Conservation (phyloP, 2,329 filamentous ascomycete genomes). For the Fusarium protoensiforme region DNA sequence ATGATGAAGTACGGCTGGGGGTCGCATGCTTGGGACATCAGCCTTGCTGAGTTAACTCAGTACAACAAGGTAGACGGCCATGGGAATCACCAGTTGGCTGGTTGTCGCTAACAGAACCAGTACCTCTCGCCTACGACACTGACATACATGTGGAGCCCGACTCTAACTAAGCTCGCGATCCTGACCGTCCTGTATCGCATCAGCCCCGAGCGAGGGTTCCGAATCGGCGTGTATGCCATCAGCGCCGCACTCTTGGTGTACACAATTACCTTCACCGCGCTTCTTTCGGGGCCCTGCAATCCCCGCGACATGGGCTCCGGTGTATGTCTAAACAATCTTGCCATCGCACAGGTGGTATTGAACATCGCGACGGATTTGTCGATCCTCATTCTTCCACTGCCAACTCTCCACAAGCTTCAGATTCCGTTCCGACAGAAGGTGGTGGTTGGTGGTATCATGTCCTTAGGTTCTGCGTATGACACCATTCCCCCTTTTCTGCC, state of each 20-base stretch:
- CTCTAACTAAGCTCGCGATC: slow-evolving; percentile 17
- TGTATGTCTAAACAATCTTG: slow-evolving; percentile 13
- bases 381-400: slow-evolving; percentile 9
- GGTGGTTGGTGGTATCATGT: slow-evolving; percentile 1
- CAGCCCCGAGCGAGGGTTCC: background rate
- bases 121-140: slow-evolving; percentile 11
- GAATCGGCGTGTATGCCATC: background rate
- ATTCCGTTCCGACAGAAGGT: slow-evolving; percentile 12
- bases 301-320: slow-evolving; percentile 1
- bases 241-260: background rate
- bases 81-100: too few species aligned
- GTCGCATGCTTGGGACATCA: slow-evolving; percentile 17
- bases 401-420: background rate
- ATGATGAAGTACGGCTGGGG: slow-evolving; percentile 22
- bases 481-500: background rate
- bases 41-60: background rate
- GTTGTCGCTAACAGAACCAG: background rate
- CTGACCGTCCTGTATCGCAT: slow-evolving; percentile 8
- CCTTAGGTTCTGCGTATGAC: slow-evolving; percentile 15
- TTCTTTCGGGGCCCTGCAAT: slow-evolving; percentile 11
- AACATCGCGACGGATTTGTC: slow-evolving; percentile 14
- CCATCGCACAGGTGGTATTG: slow-evolving; percentile 10
- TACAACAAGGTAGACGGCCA: slow-evolving; percentile 9
- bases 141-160: slow-evolving; percentile 18
- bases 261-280: slow-evolving; percentile 6